phyloP scores from a whole-genome alignment of 1,284 basidiomycete species.

The Phlebopus sp. region DNA sequence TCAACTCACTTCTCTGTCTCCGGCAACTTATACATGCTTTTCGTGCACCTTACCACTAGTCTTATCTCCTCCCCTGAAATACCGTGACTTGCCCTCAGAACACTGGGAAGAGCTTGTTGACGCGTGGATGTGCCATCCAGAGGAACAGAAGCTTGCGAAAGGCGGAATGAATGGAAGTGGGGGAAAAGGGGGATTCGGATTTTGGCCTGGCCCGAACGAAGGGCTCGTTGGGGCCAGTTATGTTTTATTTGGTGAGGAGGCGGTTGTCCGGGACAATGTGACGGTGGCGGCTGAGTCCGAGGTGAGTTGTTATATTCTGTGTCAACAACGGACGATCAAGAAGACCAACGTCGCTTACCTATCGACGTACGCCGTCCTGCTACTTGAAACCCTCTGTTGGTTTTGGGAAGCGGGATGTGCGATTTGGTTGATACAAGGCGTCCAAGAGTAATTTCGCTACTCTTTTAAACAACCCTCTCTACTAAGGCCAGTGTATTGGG shows the following conservation, averaged over 20 bases:
- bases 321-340: slow-evolving; percentile 66
- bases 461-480: slow-evolving; percentile 80
- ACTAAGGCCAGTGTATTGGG: slow-evolving; percentile 65
- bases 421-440: slow-evolving; percentile 84
- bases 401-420: slow-evolving; percentile 37
- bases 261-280: slow-evolving; percentile 56
- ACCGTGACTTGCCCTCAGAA: slow-evolving; percentile 88
- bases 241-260: slow-evolving; percentile 67
- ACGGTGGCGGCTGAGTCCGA: slow-evolving; percentile 43
- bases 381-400: slow-evolving; percentile 51
- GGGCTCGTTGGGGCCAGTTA: slow-evolving; percentile 86
- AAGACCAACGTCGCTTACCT: slow-evolving; percentile 78
- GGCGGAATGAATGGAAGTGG: slow-evolving; percentile 45
- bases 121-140: slow-evolving; percentile 96
- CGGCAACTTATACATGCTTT: slow-evolving; percentile 65
- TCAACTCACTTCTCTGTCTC: slow-evolving; percentile 50
- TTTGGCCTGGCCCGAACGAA: slow-evolving; percentile 73
- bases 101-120: slow-evolving; percentile 97
- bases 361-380: slow-evolving; percentile 52
- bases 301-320: slow-evolving; percentile 46
- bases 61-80: slow-evolving; percentile 48
- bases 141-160: slow-evolving; percentile 68
- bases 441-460: slow-evolving; percentile 61
- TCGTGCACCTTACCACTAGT: slow-evolving; percentile 76
- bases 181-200: slow-evolving; percentile 42